Evolutionary conservation across 495 filamentous ascomycete genomes (phyloP).

Genomic region (Aspergillus sclerotioniger): DNA sequence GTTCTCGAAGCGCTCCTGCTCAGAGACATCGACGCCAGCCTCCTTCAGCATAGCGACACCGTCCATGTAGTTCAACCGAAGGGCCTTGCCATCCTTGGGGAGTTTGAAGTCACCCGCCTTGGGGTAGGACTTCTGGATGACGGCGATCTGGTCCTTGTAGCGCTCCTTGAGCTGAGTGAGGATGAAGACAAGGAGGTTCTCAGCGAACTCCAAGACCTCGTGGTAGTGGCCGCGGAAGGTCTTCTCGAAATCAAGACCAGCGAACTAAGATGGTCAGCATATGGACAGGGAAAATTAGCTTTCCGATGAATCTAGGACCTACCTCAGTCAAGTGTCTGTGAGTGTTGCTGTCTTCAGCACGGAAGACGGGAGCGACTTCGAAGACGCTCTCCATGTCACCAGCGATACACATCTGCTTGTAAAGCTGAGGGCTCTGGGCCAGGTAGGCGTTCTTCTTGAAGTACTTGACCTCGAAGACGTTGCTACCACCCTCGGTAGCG

Average conservation of each 20-base stretch:
- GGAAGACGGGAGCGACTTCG: conserved; percentile 87
- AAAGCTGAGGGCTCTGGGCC: conserved; percentile 91
- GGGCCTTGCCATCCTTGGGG: conserved; percentile 68
- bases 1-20: conserved; percentile 76
- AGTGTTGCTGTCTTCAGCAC: conserved; percentile 95
- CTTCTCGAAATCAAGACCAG: conserved; percentile 97
- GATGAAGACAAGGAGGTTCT: conserved; percentile 83
- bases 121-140: conserved; percentile 60
- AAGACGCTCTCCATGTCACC: conserved; percentile 88
- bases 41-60: conserved; percentile 78
- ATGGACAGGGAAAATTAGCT: conserved; percentile 45
- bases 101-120: conserved; percentile 56
- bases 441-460: conserved; percentile 83
- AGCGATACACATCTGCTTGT: conserved; percentile 95
- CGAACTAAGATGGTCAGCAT: conserved; percentile 53
- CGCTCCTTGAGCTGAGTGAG: conserved; percentile 72
- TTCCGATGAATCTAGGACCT: conserved; percentile 34
- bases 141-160: conserved; percentile 64
- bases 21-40: conserved; percentile 70
- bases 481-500: conserved; percentile 89
- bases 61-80: conserved; percentile 81
- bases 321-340: conserved; percentile 92
- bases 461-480: conserved; percentile 90
- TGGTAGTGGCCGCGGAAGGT: conserved; percentile 86
- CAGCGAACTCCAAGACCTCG: conserved; percentile 78